Evolutionary conservation across 768 basidiomycete genomes (phyloP).

Genomic region (Auricularia cornea): DNA sequence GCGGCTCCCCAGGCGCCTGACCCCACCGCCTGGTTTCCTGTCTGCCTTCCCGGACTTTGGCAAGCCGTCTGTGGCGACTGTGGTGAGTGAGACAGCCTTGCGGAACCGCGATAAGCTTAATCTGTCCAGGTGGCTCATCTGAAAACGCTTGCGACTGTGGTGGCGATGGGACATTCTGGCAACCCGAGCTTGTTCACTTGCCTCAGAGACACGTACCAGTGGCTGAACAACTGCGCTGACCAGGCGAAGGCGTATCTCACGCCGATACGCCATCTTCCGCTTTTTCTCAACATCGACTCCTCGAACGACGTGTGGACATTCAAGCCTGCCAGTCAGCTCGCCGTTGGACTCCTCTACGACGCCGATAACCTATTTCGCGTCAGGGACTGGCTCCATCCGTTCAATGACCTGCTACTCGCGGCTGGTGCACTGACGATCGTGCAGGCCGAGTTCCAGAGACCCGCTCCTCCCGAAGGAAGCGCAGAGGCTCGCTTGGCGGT

Average conservation of each 20-base stretch:
- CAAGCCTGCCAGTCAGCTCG: slow-evolving; percentile 30
- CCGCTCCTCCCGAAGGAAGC: neutral
- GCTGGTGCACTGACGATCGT: slow-evolving; percentile 11
- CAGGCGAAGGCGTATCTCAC: slow-evolving; percentile 14
- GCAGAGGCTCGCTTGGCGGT: too few species aligned
- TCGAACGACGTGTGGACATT: slow-evolving; percentile 30
- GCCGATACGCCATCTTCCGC: slow-evolving; percentile 12
- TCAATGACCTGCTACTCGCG: slow-evolving; percentile 10
- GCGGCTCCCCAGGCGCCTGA: slow-evolving; percentile 13
- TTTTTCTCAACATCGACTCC: slow-evolving; percentile 43
- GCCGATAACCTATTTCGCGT: slow-evolving; percentile 19
- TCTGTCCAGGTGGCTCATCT: slow-evolving; percentile 34
- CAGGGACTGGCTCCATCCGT: slow-evolving; percentile 17
- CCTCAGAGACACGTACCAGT: slow-evolving; percentile 35
- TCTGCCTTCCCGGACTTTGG: slow-evolving; percentile 32
- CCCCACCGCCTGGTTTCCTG: slow-evolving; percentile 25
- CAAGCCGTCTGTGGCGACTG: slow-evolving; percentile 31
- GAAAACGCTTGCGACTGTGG: slow-evolving; percentile 21
- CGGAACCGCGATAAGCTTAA: neutral
- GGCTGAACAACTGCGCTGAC: slow-evolving; percentile 27
- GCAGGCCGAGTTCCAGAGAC: neutral
- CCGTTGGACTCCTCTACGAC: slow-evolving; percentile 25
- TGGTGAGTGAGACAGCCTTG: slow-evolving; percentile 27
- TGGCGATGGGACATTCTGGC: slow-evolving; percentile 19
- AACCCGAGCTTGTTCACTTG: slow-evolving; percentile 28